Percentiles rank a stretch among this genome's conserved stretches.
phyloP scores from a whole-genome alignment of 805 yeast genomes.

The Yarrowia deformans region DNA sequence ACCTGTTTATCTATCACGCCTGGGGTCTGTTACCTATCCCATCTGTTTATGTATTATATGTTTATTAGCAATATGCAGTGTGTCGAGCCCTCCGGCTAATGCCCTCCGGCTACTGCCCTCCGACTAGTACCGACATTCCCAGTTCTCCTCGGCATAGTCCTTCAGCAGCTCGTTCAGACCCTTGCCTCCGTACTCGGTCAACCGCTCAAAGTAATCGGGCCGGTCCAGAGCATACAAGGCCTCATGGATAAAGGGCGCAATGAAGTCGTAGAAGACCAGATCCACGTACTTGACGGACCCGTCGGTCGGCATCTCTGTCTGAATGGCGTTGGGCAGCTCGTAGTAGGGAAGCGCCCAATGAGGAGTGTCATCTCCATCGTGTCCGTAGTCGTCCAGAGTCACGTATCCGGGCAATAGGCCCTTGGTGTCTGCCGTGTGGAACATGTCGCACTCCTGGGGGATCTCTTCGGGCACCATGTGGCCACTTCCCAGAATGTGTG shows the following conservation, averaged over 20 bases:
- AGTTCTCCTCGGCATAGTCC: conserved; percentile 31
- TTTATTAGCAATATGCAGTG: too few species aligned
- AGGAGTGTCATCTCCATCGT: conserved; percentile 82
- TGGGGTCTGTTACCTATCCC: too few species aligned
- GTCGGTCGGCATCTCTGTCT: conserved; percentile 52
- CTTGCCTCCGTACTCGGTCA: conserved; percentile 42
- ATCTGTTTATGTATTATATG: too few species aligned
- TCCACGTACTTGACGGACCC: conserved; percentile 57
- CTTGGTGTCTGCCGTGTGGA: conserved; percentile 21
- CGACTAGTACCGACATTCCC: conserved; percentile 16
- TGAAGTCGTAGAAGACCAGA: conserved; percentile 80
- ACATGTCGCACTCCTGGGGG: conserved; percentile 42
- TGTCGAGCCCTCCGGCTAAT: too few species aligned
- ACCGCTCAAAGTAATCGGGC: conserved; percentile 39
- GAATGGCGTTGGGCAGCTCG: conserved; percentile 81
- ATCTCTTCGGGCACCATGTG: conserved; percentile 39
- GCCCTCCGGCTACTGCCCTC: too few species aligned
- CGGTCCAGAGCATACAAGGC: conserved; percentile 54
- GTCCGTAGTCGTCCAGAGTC: conserved; percentile 84
- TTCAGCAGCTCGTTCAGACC: conserved; percentile 9
- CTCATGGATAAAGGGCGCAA: conserved; percentile 59
- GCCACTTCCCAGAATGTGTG: conserved; percentile 52
- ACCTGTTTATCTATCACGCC: too few species aligned
- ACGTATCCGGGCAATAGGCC: conserved; percentile 63
- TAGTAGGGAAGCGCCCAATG: conserved; percentile 66